Evolutionary conservation across 148 eudicot genomes (phyloP).

Genomic region (Vaccinium macrocarpon): DNA sequence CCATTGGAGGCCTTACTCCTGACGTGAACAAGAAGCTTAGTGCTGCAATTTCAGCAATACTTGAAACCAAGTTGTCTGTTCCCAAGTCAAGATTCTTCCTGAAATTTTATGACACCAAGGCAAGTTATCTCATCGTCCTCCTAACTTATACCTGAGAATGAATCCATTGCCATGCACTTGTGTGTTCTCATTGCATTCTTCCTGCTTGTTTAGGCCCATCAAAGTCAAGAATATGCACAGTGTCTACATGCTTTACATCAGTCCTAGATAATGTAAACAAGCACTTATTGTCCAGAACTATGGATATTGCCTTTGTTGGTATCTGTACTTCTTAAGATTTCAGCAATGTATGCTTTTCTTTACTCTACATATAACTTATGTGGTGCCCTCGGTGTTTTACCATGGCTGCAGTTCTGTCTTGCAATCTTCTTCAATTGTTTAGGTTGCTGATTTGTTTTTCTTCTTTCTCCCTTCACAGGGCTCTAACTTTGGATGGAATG

Average conservation of each 20-base stretch:
- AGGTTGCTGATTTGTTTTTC: constrained; percentile 15
- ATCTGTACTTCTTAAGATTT: neutral
- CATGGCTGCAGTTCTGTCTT: neutral
- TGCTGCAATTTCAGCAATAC: constrained; percentile 72
- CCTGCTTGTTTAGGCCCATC: constrained; percentile 65
- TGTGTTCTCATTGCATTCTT: constrained; percentile 52
- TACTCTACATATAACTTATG: neutral
- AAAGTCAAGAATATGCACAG: constrained; percentile 66
- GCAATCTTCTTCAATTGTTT: neutral
- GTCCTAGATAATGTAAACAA: constrained; percentile 66
- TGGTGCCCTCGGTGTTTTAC: neutral
- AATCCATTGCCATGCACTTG: constrained; percentile 9
- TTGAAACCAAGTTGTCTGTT: constrained; percentile 72
- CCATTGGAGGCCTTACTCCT: constrained; percentile 85
- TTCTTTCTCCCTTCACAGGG: constrained; percentile 41
- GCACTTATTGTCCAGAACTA: constrained; percentile 25
- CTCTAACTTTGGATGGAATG: constrained; percentile 81
- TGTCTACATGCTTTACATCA: constrained; percentile 98
- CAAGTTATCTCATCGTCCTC: constrained; percentile 23
- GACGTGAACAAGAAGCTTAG: constrained; percentile 90
- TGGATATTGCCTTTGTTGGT: constrained; percentile 11
- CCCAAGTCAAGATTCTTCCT: constrained; percentile 75
- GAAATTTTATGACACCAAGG: constrained; percentile 91
- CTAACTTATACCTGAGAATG: constrained; percentile 5
- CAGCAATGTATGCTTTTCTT: neutral